Conservation (phyloP, 495 filamentous ascomycete species). For the Choiromyces venosus region DNA sequence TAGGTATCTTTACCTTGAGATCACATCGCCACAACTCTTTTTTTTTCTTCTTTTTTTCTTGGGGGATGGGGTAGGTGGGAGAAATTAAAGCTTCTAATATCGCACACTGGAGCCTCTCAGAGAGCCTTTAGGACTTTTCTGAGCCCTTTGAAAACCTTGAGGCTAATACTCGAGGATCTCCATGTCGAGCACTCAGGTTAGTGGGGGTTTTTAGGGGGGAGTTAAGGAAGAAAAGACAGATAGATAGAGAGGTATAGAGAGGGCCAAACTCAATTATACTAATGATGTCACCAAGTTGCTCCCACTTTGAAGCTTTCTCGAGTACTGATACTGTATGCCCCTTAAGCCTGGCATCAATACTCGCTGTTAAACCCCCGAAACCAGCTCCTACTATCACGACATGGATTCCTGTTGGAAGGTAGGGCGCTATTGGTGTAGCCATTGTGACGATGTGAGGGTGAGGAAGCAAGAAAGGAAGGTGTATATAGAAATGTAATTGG, state of each 20-base stretch:
- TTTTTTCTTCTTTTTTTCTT: no score
- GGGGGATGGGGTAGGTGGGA: no score
- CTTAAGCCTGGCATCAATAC: conserved; percentile 61
- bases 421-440: conserved; percentile 36
- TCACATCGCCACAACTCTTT: no score
- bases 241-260: conserved; percentile 52
- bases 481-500: background rate
- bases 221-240: conserved; percentile 46
- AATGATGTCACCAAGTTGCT: conserved; percentile 40
- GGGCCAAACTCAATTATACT: conserved; percentile 32
- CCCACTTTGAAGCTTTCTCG: conserved; percentile 45
- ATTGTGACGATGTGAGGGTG: conserved; percentile 11
- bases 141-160: no score
- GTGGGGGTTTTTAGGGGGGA: no score
- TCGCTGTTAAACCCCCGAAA: conserved; percentile 58
- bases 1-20: no score
- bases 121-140: no score
- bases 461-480: background rate
- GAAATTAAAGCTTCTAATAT: no score
- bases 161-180: no score
- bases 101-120: no score
- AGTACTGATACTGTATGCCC: conserved; percentile 57
- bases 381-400: conserved; percentile 60
- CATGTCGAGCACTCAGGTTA: no score
- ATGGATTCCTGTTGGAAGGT: conserved; percentile 52